phyloP scores from a whole-genome alignment of 164 flowering plant species.

The Tetrastigma voinierianum region DNA sequence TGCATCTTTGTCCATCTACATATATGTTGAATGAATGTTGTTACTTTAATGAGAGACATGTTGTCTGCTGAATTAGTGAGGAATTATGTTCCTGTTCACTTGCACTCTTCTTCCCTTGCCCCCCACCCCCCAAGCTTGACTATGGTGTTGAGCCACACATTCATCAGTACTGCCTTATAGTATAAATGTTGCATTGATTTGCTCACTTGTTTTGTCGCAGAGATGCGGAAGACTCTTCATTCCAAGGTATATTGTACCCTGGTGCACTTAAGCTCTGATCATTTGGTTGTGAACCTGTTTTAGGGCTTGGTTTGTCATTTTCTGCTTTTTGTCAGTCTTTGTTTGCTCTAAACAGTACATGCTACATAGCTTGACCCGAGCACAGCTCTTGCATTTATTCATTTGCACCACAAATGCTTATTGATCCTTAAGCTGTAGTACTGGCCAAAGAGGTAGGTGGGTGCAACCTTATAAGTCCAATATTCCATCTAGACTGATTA shows the following conservation, averaged over 20 bases:
- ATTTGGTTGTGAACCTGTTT: slow-evolving; percentile 3
- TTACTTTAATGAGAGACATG: not conserved
- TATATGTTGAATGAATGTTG: not conserved
- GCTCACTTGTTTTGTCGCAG: slow-evolving; percentile 39
- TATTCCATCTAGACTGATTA: too few species aligned
- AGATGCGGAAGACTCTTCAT: slow-evolving; percentile 60
- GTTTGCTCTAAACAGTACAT: too few species aligned
- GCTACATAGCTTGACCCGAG: not conserved
- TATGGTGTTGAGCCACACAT: slow-evolving; percentile 19
- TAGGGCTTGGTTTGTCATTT: not conserved
- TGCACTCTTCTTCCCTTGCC: slow-evolving; percentile 20
- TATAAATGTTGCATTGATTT: not conserved
- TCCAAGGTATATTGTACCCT: slow-evolving; percentile 43
- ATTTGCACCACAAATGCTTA: not conserved
- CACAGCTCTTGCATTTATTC: not conserved
- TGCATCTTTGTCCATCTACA: not conserved
- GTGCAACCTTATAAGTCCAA: too few species aligned
- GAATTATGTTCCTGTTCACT: slow-evolving; percentile 19
- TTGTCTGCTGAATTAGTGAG: slow-evolving; percentile 22
- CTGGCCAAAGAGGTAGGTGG: not conserved
- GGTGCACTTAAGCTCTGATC: not conserved
- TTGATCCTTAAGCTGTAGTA: not conserved
- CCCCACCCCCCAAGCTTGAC: slow-evolving; percentile 16
- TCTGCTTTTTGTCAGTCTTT: not conserved
- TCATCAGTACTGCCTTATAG: not conserved